Base-by-base conservation (phyloP, 306 rosid species). In the Corylus americana region DNA sequence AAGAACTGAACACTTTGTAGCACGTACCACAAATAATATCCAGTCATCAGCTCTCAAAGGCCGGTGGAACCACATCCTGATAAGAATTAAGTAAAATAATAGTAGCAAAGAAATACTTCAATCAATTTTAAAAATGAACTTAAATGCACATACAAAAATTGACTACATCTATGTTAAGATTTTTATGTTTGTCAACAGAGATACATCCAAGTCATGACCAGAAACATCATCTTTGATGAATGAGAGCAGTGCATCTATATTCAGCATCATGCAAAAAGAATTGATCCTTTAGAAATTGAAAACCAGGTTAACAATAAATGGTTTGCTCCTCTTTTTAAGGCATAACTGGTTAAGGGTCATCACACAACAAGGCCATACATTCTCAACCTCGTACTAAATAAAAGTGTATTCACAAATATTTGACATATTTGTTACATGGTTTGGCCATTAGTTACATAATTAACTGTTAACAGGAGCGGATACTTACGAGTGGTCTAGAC, bases 401-500 rank as follows among this genome's bases (percentile, higher is more conserved):
- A 18, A 42, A 3, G 20, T 9, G 6, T 18, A 18, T 44, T 67
- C 72, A 39, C 25, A 9, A 67, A 67, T 39, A 17, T 37, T 67
- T 37, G 51, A 67, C 49, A 16, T 64, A 14, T 64, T 64, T 37
- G 70, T 37, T 25, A 10, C 17, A 51, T 45, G 22, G 17, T 14
- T 20, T 6, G 27, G 39, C n/a, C 50, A 29, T 35, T 70, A 45
- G 39, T 39, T 11, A 49, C 44, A 1, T 55, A 9, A 9, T 57
- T 20, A 57, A 18, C 18, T 35, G 72, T 67, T 10, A 42, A 25
- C 4, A 39, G 44, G 48, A 7, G 14, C 37, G 64, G 62, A 72
- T 69, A 92, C 98, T 89, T 93, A 95, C 98, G 97, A 68, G 78
- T 95, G 98, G 83, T 95, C 98, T 85, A 95, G 85, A 83, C 98